Evolutionary conservation across 805 yeast genomes (phyloP).

Genomic region (Wickerhamomyces canadensis): DNA sequence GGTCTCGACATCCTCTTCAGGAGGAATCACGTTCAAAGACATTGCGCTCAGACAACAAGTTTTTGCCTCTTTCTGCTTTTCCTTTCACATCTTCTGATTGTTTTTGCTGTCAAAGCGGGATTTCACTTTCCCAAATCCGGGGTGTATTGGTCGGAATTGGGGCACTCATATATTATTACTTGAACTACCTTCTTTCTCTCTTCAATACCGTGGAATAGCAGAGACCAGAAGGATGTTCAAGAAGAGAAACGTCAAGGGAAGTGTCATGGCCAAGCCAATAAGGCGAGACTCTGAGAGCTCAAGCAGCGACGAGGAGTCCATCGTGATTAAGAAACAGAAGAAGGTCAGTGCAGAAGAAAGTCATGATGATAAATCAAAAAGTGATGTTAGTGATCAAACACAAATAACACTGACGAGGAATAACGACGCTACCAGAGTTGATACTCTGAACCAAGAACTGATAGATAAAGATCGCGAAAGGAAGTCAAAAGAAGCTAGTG

Average conservation of each 20-base stretch:
- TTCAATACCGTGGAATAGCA: no score
- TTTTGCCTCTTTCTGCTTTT: not conserved
- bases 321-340: constrained; percentile 6
- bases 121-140: no score
- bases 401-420: constrained; percentile 7
- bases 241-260: constrained; percentile 27
- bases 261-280: constrained; percentile 5
- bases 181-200: not conserved
- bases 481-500: constrained; percentile 6
- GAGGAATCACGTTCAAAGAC: constrained; percentile 11
- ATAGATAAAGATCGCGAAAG: constrained; percentile 13
- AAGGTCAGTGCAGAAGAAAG: not conserved
- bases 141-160: not conserved
- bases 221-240: no score
- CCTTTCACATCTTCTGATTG: not conserved
- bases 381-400: not conserved
- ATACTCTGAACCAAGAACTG: constrained; percentile 17
- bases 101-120: not conserved
- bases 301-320: constrained; percentile 5
- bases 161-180: not conserved
- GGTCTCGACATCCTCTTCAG: constrained; percentile 27
- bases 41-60: not conserved
- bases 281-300: constrained; percentile 7
- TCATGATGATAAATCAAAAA: not conserved
- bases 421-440: constrained; percentile 22